Percentiles rank a stretch among this genome's conserved stretches.
Conservation (phyloP, 2,329 filamentous ascomycete species). For the Botrytis squamosa region DNA sequence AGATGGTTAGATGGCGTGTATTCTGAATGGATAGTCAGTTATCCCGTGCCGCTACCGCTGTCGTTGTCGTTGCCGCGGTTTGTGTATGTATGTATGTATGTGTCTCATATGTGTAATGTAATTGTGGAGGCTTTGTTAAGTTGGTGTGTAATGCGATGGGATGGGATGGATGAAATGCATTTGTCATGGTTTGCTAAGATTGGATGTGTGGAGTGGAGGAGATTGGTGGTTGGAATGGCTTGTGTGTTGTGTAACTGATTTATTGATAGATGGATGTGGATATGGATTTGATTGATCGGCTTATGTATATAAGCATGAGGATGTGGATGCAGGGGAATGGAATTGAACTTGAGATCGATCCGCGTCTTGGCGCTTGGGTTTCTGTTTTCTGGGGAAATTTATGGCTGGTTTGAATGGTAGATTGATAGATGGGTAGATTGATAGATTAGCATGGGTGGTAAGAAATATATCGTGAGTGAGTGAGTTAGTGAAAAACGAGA, state of each 20-base stretch:
- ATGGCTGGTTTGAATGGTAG: no score
- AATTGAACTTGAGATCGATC: neutral
- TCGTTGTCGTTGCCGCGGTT: no score
- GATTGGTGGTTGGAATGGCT: neutral
- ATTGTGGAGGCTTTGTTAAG: neutral
- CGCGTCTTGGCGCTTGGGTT: neutral
- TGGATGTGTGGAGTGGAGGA: neutral
- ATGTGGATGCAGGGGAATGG: neutral
- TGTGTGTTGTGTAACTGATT: neutral
- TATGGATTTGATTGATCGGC: no score
- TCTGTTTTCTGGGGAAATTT: no score
- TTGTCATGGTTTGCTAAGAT: neutral
- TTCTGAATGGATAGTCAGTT: neutral
- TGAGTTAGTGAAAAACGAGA: no score
- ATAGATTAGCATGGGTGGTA: no score
- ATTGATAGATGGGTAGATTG: no score
- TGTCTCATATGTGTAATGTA: neutral
- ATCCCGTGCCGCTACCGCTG: neutral
- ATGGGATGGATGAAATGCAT: neutral
- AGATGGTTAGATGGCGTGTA: neutral
- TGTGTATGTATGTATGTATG: neutral
- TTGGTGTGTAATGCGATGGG: no score
- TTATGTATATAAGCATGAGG: no score
- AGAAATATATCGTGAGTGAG: no score
- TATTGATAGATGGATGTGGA: no score